phyloP scores from a whole-genome alignment of 345 rosid genomes.

The Triadica sebifera region DNA sequence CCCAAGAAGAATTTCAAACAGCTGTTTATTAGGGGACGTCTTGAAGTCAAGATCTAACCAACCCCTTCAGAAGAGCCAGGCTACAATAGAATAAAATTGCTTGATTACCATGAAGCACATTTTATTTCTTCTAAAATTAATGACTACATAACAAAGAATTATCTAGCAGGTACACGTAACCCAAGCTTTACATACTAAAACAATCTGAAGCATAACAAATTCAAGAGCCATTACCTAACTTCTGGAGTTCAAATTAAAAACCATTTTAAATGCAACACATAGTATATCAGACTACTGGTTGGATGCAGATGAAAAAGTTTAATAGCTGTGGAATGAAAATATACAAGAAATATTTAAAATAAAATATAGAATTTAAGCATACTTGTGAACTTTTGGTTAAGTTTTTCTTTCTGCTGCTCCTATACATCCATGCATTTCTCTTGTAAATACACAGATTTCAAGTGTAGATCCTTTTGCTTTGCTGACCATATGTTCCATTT shows the following conservation, averaged over 20 bases:
- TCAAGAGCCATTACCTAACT: not conserved
- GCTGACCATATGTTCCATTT: not conserved
- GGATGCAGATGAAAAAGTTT: too few relatives aligned
- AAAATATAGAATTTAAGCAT: not conserved
- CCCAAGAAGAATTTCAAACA: constrained; percentile 18
- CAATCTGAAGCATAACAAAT: not conserved
- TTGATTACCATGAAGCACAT: constrained; percentile 12
- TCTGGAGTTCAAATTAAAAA: not conserved
- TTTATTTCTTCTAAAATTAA: constrained; percentile 4
- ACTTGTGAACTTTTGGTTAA: not conserved
- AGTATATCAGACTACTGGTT: not conserved
- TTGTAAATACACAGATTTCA: not conserved
- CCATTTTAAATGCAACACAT: not conserved
- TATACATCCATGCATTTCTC: too few relatives aligned
- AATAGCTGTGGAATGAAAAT: too few relatives aligned
- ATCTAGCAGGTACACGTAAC: not conserved
- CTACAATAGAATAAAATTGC: constrained; percentile 12
- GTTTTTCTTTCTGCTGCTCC: not conserved
- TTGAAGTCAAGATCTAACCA: constrained; percentile 6
- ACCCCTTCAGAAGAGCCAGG: constrained; percentile 22
- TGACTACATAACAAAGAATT: not conserved
- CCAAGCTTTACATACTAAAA: not conserved
- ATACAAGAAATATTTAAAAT: not conserved
- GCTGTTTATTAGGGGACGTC: constrained; percentile 10
- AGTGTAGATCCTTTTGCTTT: not conserved